These are phyloP conservation scores for Trifolium subterraneum DNA, from an alignment of 306 rosid species.

Conservation along the genomic window DNA sequence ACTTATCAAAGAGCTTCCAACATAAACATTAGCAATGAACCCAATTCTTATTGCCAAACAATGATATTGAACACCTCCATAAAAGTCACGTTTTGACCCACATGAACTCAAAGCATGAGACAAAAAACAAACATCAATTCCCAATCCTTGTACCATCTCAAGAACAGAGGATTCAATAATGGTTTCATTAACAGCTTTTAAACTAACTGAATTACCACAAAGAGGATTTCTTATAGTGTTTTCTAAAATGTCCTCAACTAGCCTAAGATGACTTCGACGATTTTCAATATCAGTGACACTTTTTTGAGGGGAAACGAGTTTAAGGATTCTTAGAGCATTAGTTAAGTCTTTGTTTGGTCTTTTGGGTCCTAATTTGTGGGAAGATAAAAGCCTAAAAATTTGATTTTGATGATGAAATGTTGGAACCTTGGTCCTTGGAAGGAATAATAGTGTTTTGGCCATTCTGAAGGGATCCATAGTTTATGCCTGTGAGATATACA, in stretches of 20 bases:
- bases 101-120: conserved; percentile 64
- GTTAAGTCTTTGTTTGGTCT: conserved; percentile 32
- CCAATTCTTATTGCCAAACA: conserved; percentile 69
- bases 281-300: conserved; percentile 32
- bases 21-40: conserved; percentile 64
- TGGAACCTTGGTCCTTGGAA: conserved; percentile 9
- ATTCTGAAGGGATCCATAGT: neutral
- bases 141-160: conserved; percentile 39
- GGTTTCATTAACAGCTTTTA: conserved; percentile 20
- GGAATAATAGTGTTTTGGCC: neutral
- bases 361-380: conserved; percentile 38
- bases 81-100: conserved; percentile 55
- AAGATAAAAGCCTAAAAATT: conserved; percentile 42
- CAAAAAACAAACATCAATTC: conserved; percentile 55
- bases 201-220: conserved; percentile 9
- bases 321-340: conserved; percentile 59
- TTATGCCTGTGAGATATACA: neutral
- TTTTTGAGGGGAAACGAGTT: conserved; percentile 53
- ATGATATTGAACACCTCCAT: conserved; percentile 73
- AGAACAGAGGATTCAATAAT: conserved; percentile 41
- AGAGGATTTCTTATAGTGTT: conserved; percentile 34
- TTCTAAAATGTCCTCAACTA: conserved; percentile 58
- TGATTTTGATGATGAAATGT: neutral
- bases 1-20: conserved; percentile 79
- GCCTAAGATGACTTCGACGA: conserved; percentile 64